Conservation (phyloP, 148 eudicot species). For the Drosera capensis region DNA sequence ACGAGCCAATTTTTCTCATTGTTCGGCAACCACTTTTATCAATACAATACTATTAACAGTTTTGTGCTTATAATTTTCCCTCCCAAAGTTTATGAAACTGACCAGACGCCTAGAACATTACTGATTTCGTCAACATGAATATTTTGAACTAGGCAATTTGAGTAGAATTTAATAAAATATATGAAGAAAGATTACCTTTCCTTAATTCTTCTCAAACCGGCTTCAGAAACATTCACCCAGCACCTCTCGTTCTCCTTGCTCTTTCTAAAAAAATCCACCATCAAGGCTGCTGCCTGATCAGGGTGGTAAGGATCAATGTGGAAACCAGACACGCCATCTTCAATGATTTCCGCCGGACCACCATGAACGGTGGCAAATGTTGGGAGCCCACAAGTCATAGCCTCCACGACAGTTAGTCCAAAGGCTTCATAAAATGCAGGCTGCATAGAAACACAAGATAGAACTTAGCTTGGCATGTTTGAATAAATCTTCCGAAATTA, state of each 20-base stretch:
- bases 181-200: slow-evolving; percentile 43
- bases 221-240: slow-evolving; percentile 59
- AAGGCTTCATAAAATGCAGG: slow-evolving; percentile 98
- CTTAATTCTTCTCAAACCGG: slow-evolving; percentile 51
- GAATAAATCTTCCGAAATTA: background rate
- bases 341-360: slow-evolving; percentile 90
- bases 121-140: too few species aligned
- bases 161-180: background rate
- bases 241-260: slow-evolving; percentile 42
- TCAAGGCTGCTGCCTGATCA: slow-evolving; percentile 41
- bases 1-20: background rate
- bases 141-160: background rate
- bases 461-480: background rate
- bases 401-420: slow-evolving; percentile 96
- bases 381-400: slow-evolving; percentile 95
- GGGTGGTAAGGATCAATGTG: slow-evolving; percentile 97
- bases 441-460: slow-evolving; percentile 17
- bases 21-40: too few species aligned
- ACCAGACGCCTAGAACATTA: too few species aligned
- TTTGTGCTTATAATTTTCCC: too few species aligned
- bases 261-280: slow-evolving; percentile 44
- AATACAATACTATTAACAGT: too few species aligned
- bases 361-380: slow-evolving; percentile 97
- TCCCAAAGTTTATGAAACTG: too few species aligned
- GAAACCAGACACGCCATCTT: slow-evolving; percentile 74